Evolutionary conservation across 768 basidiomycete species (phyloP), one percentile per base, ranked within the genome.

Genomic region (Pleurotus tuber-regium): DNA sequence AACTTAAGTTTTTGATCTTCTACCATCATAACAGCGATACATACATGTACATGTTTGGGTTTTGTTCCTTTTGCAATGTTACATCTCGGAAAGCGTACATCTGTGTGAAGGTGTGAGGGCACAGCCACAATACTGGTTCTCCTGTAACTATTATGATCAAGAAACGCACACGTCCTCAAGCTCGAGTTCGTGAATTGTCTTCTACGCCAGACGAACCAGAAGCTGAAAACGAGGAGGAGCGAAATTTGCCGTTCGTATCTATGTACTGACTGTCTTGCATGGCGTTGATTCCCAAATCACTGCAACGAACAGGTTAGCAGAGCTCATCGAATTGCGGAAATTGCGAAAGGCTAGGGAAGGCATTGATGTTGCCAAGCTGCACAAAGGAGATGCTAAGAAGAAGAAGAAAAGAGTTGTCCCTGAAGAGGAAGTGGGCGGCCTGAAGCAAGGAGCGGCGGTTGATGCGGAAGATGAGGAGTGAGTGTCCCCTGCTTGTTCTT

Each of bases 351-450:
- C 79, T 25, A 73, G 89, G 51, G 80, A 85, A 61, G 96, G 95
- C 1, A 97, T 98, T 44, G 93, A 97, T 58, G 79, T 83, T 1
- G 74, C 83, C 42, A 94, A 87, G 62, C 72, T 99, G 11, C 91
- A 86, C 64, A 84, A 87, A 55, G 96, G 95, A 0, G 93, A 92
- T 61, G 75, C 65, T 7, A 86, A 81, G 71, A 87, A 82, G 74
- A 87, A 80, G 71, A 79, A 78, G 62, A 83, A 84, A 62, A 71
- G 76, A 43, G 69, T 68, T 12, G 62, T 69, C 16, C 81, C 79
- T 43, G 73, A 70, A 40, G 83, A 82, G 51, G 70, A 70, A 44
- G 67, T 57, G 6, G 72, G 80, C 19, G 87, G 89, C 0, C 60
- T 90, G 61, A 75, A 68, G 60, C 78, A 77, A 23, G 82, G 78